These are phyloP conservation scores for Adansonia digitata DNA, from an alignment of 345 rosid genomes.

Conservation along the genomic window DNA sequence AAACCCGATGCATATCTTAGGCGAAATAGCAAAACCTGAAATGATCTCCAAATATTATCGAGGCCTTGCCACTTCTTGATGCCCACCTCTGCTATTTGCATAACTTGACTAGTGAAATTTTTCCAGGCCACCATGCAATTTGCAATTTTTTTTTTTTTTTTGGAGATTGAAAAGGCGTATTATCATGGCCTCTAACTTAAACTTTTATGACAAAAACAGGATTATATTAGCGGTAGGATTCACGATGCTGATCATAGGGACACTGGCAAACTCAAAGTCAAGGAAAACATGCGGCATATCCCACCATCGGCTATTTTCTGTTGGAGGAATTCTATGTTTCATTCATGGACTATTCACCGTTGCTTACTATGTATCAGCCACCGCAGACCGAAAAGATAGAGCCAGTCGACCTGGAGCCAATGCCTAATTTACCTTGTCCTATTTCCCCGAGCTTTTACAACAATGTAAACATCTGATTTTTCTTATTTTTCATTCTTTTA, in stretches of 20 bases:
- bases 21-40: neutral
- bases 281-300: conserved; percentile 58
- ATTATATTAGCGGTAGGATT: conserved; percentile 58
- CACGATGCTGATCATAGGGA: conserved; percentile 68
- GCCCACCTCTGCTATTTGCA: neutral
- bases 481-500: neutral
- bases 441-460: neutral
- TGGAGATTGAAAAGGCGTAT: neutral
- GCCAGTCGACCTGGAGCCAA: neutral
- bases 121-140: neutral
- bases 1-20: too few species aligned
- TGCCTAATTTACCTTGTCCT: conserved; percentile 6
- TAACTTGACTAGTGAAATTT: neutral
- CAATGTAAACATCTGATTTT: neutral
- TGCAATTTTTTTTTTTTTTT: neutral
- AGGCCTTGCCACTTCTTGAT: neutral
- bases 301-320: conserved; percentile 52
- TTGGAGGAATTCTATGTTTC: conserved; percentile 85
- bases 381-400: conserved; percentile 43
- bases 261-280: conserved; percentile 58
- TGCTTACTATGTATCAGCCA: conserved; percentile 73
- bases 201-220: conserved; percentile 31
- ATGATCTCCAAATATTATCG: neutral
- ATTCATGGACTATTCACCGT: conserved; percentile 62
- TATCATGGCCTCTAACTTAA: too few species aligned